Base-by-base conservation (phyloP, 108 stramenopile species). In the Pseudonitzschia multiseries region DNA sequence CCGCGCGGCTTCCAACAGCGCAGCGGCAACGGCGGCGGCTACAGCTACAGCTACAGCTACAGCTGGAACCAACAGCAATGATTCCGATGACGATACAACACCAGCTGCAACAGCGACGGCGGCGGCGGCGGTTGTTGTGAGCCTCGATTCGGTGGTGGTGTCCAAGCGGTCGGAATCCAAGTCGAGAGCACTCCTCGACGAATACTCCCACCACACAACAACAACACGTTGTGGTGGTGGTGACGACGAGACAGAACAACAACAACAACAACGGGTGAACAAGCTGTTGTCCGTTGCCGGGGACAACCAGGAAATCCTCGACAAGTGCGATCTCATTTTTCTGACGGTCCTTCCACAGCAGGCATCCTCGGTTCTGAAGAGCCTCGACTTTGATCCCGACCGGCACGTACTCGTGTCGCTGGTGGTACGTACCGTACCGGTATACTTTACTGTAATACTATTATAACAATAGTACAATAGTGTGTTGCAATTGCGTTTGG, bases 361-460 rank as follows among this genome's bases (percentile, higher is more conserved):
- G 27, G 71, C 85, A 8, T 74, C 82, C 13, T 46, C 44, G 22
- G 84, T 94, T 40, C 74, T 94, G 48, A 31, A 75, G 20, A 57
- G 66, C 2, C 65, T 94, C 41, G 73, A 26, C 24, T 87, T 90
- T 70, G 80, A 87, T 66, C 40, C 62, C 4, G 48, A 78, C 9
- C 72, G 84, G 15, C 93, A 94, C 73, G 81, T 79, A 17, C 70
- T 93, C 63, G 80, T 94, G 17, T 90, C 89, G n/a, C 70, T 94
- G 63, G 90, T 91, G 61, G 83, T 84, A 48, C 36, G 82, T 85
- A 32, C 31, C n/a, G n/a, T n/a, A n/a, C n/a, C n/a, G n/a, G n/a
- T n/a, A n/a, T n/a, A n/a, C n/a, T n/a, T n/a, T n/a, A n/a, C n/a
- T n/a, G n/a, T n/a, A n/a, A n/a, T n/a, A n/a, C n/a, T n/a, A n/a